Evolutionary conservation across 371 early-diverging fungal genomes (phyloP), one percentile per base, ranked within the genome.

Genomic region (Dichotomocladium elegans): DNA sequence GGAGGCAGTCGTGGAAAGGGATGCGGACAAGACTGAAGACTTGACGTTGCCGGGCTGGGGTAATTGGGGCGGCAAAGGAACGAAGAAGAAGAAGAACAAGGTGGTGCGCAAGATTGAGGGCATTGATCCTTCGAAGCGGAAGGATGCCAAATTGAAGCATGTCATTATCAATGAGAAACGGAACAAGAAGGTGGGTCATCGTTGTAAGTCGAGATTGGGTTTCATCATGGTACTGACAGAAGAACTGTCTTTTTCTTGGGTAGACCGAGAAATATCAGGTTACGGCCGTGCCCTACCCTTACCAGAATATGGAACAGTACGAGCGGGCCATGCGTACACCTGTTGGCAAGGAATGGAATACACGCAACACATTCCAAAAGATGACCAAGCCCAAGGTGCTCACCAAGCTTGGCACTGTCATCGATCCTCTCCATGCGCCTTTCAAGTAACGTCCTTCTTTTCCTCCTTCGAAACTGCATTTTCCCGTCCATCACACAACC

Each of bases 261-360:
- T 66, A 87, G 84, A 68, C 84, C 5, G 77, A 80, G 15, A 90
- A 91, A 68, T 93, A 89, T 58, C 74, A 83, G 40, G 78, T 85
- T 22, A 75, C 75, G 24, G 52, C 79, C 49, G 74, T 96, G 41
- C 96, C 96, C 3, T 86, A 82, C 73, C 92, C 92, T n/a, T 96
- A 85, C 77, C 83, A 85, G 60, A 90, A 74, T 4, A 68, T 79
- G 57, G 88, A 89, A 53, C 94, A 95, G 72, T 96, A 94, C 72
- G 95, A 95, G 63, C 79, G 85, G 44, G 85, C 85, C 17, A 71
- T 96, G 50, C 81, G 83, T 33, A 72, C 83, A 40, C 96, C 98
- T 41, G 63, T 97, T n/a, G 98, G 98, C 47, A 83, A 81, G 57
- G 96, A 97, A 74, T 97, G 98, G 98, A 95, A 94, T 63, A 88